Conservation (phyloP, 140 eudicot genomes). For the Erigeron philadelphicus region DNA sequence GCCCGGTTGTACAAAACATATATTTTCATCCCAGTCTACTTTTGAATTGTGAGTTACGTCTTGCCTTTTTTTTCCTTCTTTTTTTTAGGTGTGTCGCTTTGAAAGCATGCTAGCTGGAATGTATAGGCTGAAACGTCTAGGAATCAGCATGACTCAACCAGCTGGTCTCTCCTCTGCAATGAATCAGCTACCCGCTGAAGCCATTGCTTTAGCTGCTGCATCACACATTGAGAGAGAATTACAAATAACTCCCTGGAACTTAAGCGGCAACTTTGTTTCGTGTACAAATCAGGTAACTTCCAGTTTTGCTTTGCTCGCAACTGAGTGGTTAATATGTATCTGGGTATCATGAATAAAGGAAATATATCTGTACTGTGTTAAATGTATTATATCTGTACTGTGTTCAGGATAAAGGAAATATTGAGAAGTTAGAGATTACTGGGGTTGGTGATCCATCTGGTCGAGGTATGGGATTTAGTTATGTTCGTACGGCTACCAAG, state of each 20-base stretch:
- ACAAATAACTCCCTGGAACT: slow-evolving; percentile 94
- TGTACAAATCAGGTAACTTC: slow-evolving; percentile 81
- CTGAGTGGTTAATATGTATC: neutral
- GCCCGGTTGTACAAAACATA: neutral
- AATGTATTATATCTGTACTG: neutral
- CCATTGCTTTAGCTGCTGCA: slow-evolving; percentile 95
- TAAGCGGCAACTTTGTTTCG: slow-evolving; percentile 89
- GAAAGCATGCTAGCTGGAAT: slow-evolving; percentile 98
- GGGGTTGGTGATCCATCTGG: slow-evolving; percentile 99
- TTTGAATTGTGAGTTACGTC: neutral
- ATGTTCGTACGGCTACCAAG: slow-evolving; percentile 81
- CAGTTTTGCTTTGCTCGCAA: neutral
- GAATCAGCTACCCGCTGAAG: slow-evolving; percentile 98
- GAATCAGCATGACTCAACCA: slow-evolving; percentile 80
- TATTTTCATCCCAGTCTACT: neutral
- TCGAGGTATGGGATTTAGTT: slow-evolving; percentile 93
- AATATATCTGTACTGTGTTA: neutral
- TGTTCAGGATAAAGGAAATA: slow-evolving; percentile 80
- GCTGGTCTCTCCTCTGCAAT: slow-evolving; percentile 84
- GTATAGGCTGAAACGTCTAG: slow-evolving; percentile 86
- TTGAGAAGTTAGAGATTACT: slow-evolving; percentile 89
- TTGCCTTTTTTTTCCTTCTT: neutral
- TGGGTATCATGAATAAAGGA: neutral
- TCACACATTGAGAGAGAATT: slow-evolving; percentile 97
- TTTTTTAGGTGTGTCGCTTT: slow-evolving; percentile 68